Evolutionary conservation across 1,139 yeast species (phyloP).

Genomic region (Suhomyces maxii): DNA sequence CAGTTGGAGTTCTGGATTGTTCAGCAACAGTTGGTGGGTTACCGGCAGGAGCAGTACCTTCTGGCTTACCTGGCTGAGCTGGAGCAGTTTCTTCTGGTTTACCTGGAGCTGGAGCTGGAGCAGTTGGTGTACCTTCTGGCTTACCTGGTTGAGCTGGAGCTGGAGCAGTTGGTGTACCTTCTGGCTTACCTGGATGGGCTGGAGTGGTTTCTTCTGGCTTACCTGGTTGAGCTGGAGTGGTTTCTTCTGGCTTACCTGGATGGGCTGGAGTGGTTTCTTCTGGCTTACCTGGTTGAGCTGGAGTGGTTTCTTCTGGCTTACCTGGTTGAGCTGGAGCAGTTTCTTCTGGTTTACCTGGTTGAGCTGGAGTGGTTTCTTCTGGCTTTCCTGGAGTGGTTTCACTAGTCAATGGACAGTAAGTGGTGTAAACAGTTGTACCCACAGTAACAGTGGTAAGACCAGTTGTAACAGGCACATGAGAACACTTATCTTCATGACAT

Average conservation of each 20-base stretch:
- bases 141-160: neutral
- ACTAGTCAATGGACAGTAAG: constrained; percentile 29
- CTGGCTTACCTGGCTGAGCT: neutral
- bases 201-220: neutral
- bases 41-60: neutral
- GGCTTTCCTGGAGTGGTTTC: neutral
- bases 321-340: constrained; percentile 7
- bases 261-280: neutral
- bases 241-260: neutral
- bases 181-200: neutral
- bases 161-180: constrained; percentile 1
- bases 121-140: neutral
- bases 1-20: constrained; percentile 3
- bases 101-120: neutral
- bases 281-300: neutral
- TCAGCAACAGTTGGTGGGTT: constrained; percentile 1
- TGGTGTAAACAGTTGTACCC: constrained; percentile 24
- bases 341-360: neutral
- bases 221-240: neutral
- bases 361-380: neutral
- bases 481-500: constrained; percentile 29
- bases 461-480: constrained; percentile 32
- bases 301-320: neutral
- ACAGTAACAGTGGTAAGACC: constrained; percentile 33
- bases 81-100: neutral